Conservation (phyloP, 2,329 filamentous ascomycete genomes). For the Drechslera avenae region DNA sequence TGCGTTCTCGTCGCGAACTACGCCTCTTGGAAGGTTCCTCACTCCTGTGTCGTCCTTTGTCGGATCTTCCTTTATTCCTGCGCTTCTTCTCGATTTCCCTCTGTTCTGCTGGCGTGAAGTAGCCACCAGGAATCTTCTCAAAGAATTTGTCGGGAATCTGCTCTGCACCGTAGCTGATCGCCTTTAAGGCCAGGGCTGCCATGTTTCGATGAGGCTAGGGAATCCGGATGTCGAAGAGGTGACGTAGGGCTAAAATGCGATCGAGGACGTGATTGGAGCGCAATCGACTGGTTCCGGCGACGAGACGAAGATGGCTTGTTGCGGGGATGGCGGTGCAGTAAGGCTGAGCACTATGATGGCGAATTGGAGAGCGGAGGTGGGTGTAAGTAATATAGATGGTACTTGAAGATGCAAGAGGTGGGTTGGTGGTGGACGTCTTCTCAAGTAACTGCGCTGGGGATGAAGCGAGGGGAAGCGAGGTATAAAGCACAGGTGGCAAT, state of each 20-base stretch:
- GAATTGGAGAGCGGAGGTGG: slow-evolving; percentile 7
- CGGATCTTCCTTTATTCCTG: slow-evolving; percentile 24
- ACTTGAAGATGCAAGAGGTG: slow-evolving; percentile 7
- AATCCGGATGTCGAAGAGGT: slow-evolving; percentile 34
- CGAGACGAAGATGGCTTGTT: slow-evolving; percentile 25
- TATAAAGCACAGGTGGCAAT: slow-evolving; percentile 7
- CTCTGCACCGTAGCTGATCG: slow-evolving; percentile 46
- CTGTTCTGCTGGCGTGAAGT: slow-evolving; percentile 41
- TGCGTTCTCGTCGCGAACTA: slow-evolving; percentile 35
- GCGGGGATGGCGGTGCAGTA: slow-evolving; percentile 29
- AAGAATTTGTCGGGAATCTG: slow-evolving; percentile 48
- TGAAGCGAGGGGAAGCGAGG: slow-evolving; percentile 2
- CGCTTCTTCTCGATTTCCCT: slow-evolving; percentile 31
- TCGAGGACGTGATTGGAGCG: slow-evolving; percentile 41
- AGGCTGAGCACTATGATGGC: slow-evolving; percentile 12
- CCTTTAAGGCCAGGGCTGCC: slow-evolving; percentile 47
- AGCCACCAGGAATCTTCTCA: slow-evolving; percentile 46
- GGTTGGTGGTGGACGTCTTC: slow-evolving; percentile 2
- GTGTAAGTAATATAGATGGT: slow-evolving; percentile 18
- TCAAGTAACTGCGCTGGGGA: background rate
- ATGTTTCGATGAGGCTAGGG: slow-evolving; percentile 33
- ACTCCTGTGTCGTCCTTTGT: slow-evolving; percentile 21
- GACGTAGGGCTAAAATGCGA: slow-evolving; percentile 39
- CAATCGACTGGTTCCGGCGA: slow-evolving; percentile 15
- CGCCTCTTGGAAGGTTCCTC: slow-evolving; percentile 23